A percentile compares a stretch with the other conserved stretches of the same genome.
Evolutionary conservation across 2,329 filamentous ascomycete genomes (phyloP).

Genomic region (Nemania abortiva): DNA sequence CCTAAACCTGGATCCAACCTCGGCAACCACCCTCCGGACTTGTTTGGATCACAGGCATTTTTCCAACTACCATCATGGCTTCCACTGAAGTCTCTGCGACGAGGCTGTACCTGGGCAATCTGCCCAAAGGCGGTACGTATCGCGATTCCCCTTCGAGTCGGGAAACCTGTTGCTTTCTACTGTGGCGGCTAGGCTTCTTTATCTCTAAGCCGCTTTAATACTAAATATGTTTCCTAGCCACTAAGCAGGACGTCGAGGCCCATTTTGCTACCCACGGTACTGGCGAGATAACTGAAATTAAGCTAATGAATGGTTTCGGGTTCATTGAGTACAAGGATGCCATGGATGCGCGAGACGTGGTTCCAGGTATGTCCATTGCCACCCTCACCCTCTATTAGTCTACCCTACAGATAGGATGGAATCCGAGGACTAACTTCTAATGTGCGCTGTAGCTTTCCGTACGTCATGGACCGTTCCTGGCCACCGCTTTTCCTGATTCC

Average conservation of each 20-base stretch:
- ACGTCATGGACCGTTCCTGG: conserved; percentile 59
- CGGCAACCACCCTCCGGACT: conserved; percentile 18
- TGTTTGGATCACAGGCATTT: conserved; percentile 26
- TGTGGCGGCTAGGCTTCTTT: conserved; percentile 23
- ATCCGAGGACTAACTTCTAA: conserved; percentile 43
- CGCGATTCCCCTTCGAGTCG: conserved; percentile 15
- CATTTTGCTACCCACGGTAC: conserved; percentile 97
- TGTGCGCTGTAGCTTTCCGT: conserved; percentile 67
- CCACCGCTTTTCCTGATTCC: conserved; percentile 49
- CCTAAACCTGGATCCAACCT: conserved; percentile 14
- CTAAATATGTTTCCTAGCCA: conserved; percentile 57
- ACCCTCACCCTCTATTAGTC: conserved; percentile 35
- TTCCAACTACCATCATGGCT: conserved; percentile 43
- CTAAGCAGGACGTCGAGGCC: conserved; percentile 94
- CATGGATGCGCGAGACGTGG: conserved; percentile 97
- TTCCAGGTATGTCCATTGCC: conserved; percentile 84
- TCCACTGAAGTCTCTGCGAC: conserved; percentile 83
- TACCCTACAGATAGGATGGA: neutral
- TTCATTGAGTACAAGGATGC: conserved; percentile 99
- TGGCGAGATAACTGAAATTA: conserved; percentile 98
- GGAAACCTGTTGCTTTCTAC: conserved; percentile 3
- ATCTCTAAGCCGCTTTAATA: conserved; percentile 14
- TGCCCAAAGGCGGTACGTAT: conserved; percentile 90
- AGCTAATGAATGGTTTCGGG: conserved; percentile 99
- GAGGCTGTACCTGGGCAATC: conserved; percentile 96